Base-by-base conservation (phyloP, 2,329 filamentous ascomycete genomes). In the Alternaria gaisen region DNA sequence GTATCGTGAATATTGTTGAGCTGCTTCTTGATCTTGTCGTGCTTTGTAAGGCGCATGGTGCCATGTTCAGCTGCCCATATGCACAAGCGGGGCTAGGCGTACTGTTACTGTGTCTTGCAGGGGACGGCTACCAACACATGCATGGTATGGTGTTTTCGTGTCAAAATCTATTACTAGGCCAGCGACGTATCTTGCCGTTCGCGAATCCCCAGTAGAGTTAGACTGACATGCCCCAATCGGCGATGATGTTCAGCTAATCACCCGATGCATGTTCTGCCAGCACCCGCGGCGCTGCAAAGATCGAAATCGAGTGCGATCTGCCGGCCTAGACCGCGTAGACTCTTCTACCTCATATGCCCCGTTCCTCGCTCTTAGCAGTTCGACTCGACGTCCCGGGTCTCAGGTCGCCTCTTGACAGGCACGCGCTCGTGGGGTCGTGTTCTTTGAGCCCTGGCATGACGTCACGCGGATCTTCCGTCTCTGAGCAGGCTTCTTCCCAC, bases 321-420 rank as follows among this genome's bases (percentile, higher is more conserved):
- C 58, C 54, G 54, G 58, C 48, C 58, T 61, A 50, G 58, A 61
- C 48, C 58, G 54, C 42, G 55, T 47, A 42, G 42, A 41, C 42
- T 46, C 36, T 30, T 38, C 34, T 52, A 7, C 14, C 54, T 46
- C 54, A 18, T 47, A 34, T 52, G 22, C 26, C 30, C 12, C 38
- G 54, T 30, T 34, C 38, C 28, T 46, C 43, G 55, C 56, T 26
- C 34, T 41, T 56, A 36, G 59, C 56, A 32, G 34, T 16, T 34
- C 47, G 26, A 24, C 41, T 32, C 51, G 30, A 34, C 30, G 20
- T 40, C 24, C 18, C 18, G 10, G 11, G 42, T 46, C 22, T 44
- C 32, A 41, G 56, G 24, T 55, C 24, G 48, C 50, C 22, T 51
- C 30, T 32, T 34, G 30, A 48, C 59, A 50, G 52, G 30, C 52